Base-by-base conservation (phyloP, 2,329 filamentous ascomycete species). In the Epichloe festucae region DNA sequence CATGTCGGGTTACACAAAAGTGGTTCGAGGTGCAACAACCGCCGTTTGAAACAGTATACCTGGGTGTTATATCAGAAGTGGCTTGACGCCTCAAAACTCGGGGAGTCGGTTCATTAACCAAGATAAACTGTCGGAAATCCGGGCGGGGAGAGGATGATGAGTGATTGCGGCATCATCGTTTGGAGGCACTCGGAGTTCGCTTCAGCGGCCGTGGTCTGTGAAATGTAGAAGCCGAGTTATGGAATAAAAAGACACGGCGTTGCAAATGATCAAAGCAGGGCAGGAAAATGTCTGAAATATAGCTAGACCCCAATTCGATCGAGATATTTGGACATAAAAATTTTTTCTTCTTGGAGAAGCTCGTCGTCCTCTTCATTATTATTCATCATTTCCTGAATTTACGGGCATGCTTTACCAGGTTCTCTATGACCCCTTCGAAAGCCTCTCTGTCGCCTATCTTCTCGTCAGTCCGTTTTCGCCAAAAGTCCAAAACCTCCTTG, bases 351-450 rank as follows among this genome's bases (percentile, higher is more conserved):
- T 58, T 59, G 50, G 51, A 53, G 35, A 48, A 19, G 17, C 8
- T 43, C 7, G 3, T 45, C 42, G 21, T 21, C 11, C 2, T 45
- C 12, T 19, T 42, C 34, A 27, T 48, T 8, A 31, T 34, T 40
- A 43, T 36, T 35, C n/a, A 23, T 53, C 71, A 88, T 69, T 90
- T 93, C 63, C 89, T 78, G 52, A 89, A 82, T 70, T 90, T 88
- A 65, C 89, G 78, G 48, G 89, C 89, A 70, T 95, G 89, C 67
- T 89, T 93, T 43, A 96, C 91, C 57, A 97, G 68, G 66, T 95
- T 96, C 70, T 95, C 91, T 75, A 97, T 96, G 15, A 97, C 91
- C 0, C 89, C 89, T 65, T 97, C 91, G 65, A 96, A 93, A 3
- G 89, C 88, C 65, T 96, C 91, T 59, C 93, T 84, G 64, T 97